phyloP scores from a whole-genome alignment of 2,329 filamentous ascomycete genomes.

The Beauveria rudraprayagi region DNA sequence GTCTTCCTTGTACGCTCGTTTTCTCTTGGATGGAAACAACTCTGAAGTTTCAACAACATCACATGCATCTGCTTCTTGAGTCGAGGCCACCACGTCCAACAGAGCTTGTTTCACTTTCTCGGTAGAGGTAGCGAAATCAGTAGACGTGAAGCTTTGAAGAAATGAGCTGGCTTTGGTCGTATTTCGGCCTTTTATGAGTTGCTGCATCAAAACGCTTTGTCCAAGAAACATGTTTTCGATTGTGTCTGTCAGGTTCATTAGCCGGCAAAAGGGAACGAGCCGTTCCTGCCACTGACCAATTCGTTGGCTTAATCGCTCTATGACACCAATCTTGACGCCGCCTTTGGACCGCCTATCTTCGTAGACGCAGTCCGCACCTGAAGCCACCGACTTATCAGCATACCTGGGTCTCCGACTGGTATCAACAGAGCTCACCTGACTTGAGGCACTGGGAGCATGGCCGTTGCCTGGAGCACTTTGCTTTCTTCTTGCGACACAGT shows the following conservation, averaged over 20 bases:
- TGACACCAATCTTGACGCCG: slow-evolving; percentile 26
- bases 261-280: background rate
- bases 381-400: background rate
- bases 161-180: background rate
- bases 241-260: slow-evolving; percentile 16
- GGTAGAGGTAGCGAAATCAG: background rate
- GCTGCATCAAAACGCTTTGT: slow-evolving; percentile 28
- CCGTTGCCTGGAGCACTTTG: slow-evolving; percentile 33
- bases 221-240: slow-evolving; percentile 32
- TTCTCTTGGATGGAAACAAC: background rate
- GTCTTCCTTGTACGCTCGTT: background rate
- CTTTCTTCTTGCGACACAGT: slow-evolving; percentile 36
- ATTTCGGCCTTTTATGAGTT: slow-evolving; percentile 20
- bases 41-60: background rate
- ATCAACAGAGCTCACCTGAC: slow-evolving; percentile 18
- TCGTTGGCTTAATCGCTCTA: slow-evolving; percentile 27
- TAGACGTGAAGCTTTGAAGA: background rate
- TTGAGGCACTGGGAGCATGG: slow-evolving; percentile 34
- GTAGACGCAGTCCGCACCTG: slow-evolving; percentile 25
- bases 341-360: slow-evolving; percentile 25
- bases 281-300: slow-evolving; percentile 18
- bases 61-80: background rate
- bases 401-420: no score
- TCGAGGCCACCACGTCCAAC: background rate
- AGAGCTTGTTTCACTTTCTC: background rate